Conservation (phyloP, 371 early-diverging fungal species). For the Coemansia sp. region DNA sequence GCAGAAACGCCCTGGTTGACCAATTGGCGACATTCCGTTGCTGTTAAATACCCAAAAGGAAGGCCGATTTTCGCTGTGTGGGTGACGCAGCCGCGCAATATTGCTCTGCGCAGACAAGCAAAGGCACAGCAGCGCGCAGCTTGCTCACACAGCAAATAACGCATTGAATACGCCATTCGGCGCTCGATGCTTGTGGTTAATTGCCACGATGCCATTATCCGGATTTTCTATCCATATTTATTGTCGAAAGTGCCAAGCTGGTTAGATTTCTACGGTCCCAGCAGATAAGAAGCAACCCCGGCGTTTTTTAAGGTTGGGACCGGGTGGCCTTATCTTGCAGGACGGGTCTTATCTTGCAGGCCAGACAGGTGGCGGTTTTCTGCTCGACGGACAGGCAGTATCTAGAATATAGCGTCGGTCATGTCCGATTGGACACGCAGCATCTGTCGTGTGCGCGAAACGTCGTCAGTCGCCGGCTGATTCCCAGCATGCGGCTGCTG, state of each 20-base stretch:
- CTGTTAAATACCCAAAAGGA: not conserved
- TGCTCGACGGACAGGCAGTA: too few species aligned
- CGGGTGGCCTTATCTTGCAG: not conserved
- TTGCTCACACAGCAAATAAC: not conserved
- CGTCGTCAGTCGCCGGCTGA: not conserved
- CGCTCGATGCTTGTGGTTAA: not conserved
- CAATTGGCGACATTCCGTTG: too few species aligned
- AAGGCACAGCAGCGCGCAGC: not conserved
- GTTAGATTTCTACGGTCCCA: not conserved
- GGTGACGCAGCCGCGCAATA: not conserved
- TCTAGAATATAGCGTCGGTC: constrained; percentile 3
- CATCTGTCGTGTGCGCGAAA: constrained; percentile 11
- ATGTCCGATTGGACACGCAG: constrained; percentile 18
- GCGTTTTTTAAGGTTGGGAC: too few species aligned
- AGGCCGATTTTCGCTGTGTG: not conserved
- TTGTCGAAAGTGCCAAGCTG: too few species aligned
- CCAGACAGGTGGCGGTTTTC: too few species aligned
- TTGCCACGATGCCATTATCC: not conserved
- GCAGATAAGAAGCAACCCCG: not conserved
- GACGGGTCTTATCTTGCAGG: too few species aligned
- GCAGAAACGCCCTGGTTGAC: not conserved
- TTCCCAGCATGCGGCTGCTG: not conserved
- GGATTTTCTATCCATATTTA: too few species aligned
- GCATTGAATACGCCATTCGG: too few species aligned
- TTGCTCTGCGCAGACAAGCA: too few species aligned